phyloP scores from a whole-genome alignment of 2,329 filamentous ascomycete species.

The Cercospora berteroae region DNA sequence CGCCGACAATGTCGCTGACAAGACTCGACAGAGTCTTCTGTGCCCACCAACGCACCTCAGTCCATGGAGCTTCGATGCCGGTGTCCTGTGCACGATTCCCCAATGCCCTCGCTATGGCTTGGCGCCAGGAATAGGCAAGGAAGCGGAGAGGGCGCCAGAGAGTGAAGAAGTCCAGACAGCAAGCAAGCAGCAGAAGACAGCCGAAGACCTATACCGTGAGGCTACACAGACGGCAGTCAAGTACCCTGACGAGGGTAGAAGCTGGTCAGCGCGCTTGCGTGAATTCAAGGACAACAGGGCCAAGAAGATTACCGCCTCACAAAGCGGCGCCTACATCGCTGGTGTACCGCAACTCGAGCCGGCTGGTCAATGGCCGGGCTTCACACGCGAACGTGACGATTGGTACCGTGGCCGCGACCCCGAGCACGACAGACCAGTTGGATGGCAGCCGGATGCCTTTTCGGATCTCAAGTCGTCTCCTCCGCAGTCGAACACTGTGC shows the following conservation, averaged over 20 bases:
- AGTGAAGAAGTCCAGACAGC: background rate
- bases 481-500: background rate
- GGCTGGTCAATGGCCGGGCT: background rate
- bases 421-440: background rate
- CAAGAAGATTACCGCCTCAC: background rate
- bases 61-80: background rate
- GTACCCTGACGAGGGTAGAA: background rate
- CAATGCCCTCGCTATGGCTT: background rate
- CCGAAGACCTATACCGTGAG: background rate
- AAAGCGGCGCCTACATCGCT: background rate
- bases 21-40: background rate
- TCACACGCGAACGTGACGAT: background rate
- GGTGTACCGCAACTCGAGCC: background rate
- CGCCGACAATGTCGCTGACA: background rate
- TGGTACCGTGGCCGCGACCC: background rate
- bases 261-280: too few species aligned
- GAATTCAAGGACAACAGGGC: background rate
- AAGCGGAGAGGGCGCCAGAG: background rate
- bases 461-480: background rate
- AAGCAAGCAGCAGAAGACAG: background rate
- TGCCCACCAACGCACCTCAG: background rate
- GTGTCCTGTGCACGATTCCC: background rate
- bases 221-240: background rate
- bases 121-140: background rate
- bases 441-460: background rate